Percentiles rank a stretch among this genome's conserved stretches.
phyloP scores from a whole-genome alignment of 2,329 filamentous ascomycete species.

The Nemania abortiva region DNA sequence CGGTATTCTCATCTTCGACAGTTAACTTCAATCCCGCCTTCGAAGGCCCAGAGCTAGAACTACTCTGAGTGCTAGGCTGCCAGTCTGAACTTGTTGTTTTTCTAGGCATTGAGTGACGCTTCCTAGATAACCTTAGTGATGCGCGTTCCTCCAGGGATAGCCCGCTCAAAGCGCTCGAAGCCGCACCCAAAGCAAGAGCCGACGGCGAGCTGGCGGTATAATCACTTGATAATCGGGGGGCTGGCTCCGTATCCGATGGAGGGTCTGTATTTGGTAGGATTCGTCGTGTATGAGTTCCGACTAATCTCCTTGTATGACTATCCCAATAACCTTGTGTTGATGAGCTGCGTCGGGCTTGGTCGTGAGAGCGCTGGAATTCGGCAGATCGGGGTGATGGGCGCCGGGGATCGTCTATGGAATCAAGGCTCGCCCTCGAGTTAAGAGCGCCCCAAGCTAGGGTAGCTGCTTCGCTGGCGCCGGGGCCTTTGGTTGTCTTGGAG shows the following conservation, averaged over 20 bases:
- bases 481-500: conserved; percentile 60
- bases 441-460: conserved; percentile 71
- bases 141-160: conserved; percentile 49
- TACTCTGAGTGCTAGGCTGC: conserved; percentile 35
- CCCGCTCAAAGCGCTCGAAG: conserved; percentile 65
- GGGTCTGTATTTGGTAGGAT: conserved; percentile 46
- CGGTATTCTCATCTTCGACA: conserved; percentile 32
- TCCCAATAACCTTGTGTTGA: conserved; percentile 63
- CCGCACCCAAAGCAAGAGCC: conserved; percentile 66
- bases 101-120: conserved; percentile 39
- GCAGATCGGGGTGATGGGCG: conserved; percentile 36
- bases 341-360: conserved; percentile 49
- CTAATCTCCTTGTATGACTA: conserved; percentile 65
- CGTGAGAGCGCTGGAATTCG: conserved; percentile 50
- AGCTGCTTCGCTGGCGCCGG: conserved; percentile 72
- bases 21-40: conserved; percentile 32
- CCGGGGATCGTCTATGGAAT: conserved; percentile 43
- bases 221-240: conserved; percentile 57
- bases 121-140: conserved; percentile 39
- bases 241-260: conserved; percentile 47
- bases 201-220: conserved; percentile 56
- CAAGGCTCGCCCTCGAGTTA: conserved; percentile 51
- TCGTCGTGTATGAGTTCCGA: conserved; percentile 56
- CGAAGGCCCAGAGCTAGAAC: conserved; percentile 31
- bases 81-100: conserved; percentile 37